Evolutionary conservation across 2,329 filamentous ascomycete genomes (phyloP).

Genomic region (Aureobasidium sp.): DNA sequence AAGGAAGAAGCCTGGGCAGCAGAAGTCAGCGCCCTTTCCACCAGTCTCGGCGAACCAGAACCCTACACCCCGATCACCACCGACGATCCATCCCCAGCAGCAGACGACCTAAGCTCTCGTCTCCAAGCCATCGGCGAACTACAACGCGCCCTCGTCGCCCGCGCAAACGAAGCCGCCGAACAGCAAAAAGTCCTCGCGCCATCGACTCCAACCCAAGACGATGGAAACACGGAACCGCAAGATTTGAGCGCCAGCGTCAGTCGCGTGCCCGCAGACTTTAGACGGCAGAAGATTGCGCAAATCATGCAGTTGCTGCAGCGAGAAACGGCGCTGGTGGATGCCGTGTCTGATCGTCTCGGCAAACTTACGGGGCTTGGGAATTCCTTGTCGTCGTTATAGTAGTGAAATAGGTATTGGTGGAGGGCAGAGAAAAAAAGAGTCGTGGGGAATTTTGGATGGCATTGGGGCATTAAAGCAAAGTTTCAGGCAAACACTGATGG

Average conservation of each 20-base stretch:
- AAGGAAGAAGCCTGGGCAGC: constrained; percentile 53
- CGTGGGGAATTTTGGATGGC: background rate
- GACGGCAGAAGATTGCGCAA: constrained; percentile 56
- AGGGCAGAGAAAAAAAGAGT: background rate
- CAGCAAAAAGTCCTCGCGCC: background rate
- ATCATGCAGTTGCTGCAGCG: constrained; percentile 58
- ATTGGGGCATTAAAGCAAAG: background rate
- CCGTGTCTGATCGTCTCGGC: constrained; percentile 56
- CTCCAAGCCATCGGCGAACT: constrained; percentile 24
- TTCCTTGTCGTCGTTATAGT: background rate
- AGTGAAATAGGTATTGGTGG: too few relatives aligned
- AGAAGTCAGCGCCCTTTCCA: constrained; percentile 45
- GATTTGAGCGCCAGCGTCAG: constrained; percentile 31
- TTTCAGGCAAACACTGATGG: too few relatives aligned
- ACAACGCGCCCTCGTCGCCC: constrained; percentile 23
- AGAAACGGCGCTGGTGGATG: constrained; percentile 62
- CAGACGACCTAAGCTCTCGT: constrained; percentile 17
- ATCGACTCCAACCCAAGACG: constrained; percentile 11
- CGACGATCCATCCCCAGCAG: background rate
- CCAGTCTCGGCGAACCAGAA: constrained; percentile 25
- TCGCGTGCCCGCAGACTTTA: constrained; percentile 53
- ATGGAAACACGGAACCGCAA: constrained; percentile 27
- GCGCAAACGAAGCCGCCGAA: constrained; percentile 26
- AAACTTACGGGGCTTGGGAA: constrained; percentile 36
- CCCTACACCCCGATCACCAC: background rate